Evolutionary conservation across 2,329 filamentous ascomycete genomes (phyloP), one percentile per base, ranked within the genome.

Genomic region (Penicillium oxalicum): DNA sequence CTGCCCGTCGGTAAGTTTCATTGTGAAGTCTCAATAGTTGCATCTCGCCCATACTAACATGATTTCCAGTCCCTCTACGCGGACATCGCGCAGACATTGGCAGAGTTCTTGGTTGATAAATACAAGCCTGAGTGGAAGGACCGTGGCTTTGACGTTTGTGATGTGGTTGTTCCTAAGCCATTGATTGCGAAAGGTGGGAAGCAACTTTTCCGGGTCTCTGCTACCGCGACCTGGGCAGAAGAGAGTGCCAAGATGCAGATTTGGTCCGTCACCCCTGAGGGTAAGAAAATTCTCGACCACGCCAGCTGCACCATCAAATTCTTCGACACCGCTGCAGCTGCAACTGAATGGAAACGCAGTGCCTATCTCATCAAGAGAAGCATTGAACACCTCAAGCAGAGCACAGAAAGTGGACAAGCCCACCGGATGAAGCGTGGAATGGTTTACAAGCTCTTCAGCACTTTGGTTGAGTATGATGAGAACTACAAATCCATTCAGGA

Each of bases 371-470:
- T 91, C 62, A 80, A 82, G 59, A 76, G 75, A 24, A 79, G 82
- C 48, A 76, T 85, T 47, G 74, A 82, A 18, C 69, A 74, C 26
- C 75, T 85, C 2, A 71, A 77, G 57, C 71, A 79, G 53, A 84
- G 81, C 50, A 83, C 86, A 47, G 71, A 79, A 58, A 76, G 74
- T 32, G 86, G 86, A 35, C 77, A 79, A 48, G 84, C 85, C 27
- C 85, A 86, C 64, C 86, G 87, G 70, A 79, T 90, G 53, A 80
- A 85, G 43, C 82, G 85, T 26, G 85, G 85, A 32, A 80, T 90
- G 72, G 84, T 85, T 11, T 93, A 93, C 77, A 91, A 90, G 70
- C 77, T 85, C 44, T 81, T 81, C 70, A 77, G 77, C 60, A 73
- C 77, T 45, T 69, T 81, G 29, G 79, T 81, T 34, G 76, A 75